Conservation (phyloP, 2,329 filamentous ascomycete species). For the Trichoderma semiorbis region DNA sequence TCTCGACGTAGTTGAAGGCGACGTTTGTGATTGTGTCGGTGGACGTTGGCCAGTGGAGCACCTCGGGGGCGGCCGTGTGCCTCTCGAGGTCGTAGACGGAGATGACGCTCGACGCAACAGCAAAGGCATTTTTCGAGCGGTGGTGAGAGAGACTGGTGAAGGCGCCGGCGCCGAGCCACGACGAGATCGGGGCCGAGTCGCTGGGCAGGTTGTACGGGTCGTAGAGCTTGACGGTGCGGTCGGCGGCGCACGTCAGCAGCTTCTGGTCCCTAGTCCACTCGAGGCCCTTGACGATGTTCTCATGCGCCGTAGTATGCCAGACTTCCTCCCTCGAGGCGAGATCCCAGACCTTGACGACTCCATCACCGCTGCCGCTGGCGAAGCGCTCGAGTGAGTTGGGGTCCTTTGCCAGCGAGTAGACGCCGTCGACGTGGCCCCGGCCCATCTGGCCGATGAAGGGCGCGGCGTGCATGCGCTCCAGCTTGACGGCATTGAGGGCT, state of each 20-base stretch:
- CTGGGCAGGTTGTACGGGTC: constrained; percentile 76
- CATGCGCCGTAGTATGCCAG: constrained; percentile 79
- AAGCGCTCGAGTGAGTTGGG: constrained; percentile 69
- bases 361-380: constrained; percentile 85
- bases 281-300: constrained; percentile 89
- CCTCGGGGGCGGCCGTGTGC: constrained; percentile 76
- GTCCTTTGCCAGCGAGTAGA: constrained; percentile 76
- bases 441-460: constrained; percentile 82
- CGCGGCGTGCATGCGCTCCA: constrained; percentile 82
- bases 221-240: constrained; percentile 85
- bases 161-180: constrained; percentile 77
- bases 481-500: constrained; percentile 73
- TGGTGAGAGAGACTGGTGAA: constrained; percentile 86
- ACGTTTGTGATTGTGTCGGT: constrained; percentile 88
- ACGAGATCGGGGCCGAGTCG: constrained; percentile 69
- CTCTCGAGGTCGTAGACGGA: constrained; percentile 86
- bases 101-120: constrained; percentile 71
- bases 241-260: constrained; percentile 80
- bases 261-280: constrained; percentile 85
- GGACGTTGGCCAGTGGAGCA: constrained; percentile 80
- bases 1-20: constrained; percentile 91
- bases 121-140: constrained; percentile 73
- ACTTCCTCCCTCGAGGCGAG: constrained; percentile 67
- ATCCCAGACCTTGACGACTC: constrained; percentile 91
- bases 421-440: constrained; percentile 84